A percentile compares a stretch with the other conserved stretches of the same genome.
These are phyloP conservation scores for Fomitopsis pinicola DNA, from an alignment of 1,284 basidiomycete genomes.

Conservation along the genomic window DNA sequence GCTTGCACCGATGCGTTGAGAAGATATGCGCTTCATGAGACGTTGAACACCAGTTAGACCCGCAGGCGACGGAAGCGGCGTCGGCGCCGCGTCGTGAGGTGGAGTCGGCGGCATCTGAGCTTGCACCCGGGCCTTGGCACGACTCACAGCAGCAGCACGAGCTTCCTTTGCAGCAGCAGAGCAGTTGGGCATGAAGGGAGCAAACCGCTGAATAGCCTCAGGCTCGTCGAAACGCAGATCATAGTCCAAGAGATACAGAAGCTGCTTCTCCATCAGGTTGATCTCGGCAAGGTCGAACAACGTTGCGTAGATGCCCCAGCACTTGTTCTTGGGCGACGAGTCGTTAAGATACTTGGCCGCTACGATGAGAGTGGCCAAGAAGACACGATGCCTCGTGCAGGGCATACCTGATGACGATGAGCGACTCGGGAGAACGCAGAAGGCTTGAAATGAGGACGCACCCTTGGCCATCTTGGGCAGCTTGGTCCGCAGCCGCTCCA, in stretches of 20 bases:
- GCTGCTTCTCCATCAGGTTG: constrained; percentile 96
- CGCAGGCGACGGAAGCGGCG: constrained; percentile 22
- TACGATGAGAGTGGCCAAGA: constrained; percentile 93
- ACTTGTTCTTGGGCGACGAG: constrained; percentile 91
- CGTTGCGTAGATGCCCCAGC: constrained; percentile 82
- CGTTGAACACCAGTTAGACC: constrained; percentile 38
- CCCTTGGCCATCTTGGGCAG: constrained; percentile 87
- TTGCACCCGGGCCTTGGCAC: constrained; percentile 54
- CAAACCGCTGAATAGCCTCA: constrained; percentile 63
- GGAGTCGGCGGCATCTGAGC: constrained; percentile 40
- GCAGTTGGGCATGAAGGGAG: constrained; percentile 50
- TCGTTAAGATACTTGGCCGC: constrained; percentile 98
- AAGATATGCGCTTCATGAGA: constrained; percentile 52
- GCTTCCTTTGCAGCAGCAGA: constrained; percentile 36
- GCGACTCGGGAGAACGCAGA: background rate
- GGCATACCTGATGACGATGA: constrained; percentile 60
- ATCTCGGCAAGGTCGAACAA: constrained; percentile 77
- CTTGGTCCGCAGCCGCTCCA: constrained; percentile 81
- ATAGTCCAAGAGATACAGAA: constrained; percentile 85
- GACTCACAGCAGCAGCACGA: constrained; percentile 53
- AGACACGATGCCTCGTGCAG: constrained; percentile 92
- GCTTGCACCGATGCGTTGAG: constrained; percentile 35
- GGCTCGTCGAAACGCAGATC: constrained; percentile 83
- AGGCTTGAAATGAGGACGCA: constrained; percentile 26
- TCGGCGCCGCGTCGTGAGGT: constrained; percentile 28